Percentiles rank a stretch among this genome's conserved stretches.
phyloP scores from a whole-genome alignment of 371 early-diverging fungal genomes.

The Umbelopsis sp. region DNA sequence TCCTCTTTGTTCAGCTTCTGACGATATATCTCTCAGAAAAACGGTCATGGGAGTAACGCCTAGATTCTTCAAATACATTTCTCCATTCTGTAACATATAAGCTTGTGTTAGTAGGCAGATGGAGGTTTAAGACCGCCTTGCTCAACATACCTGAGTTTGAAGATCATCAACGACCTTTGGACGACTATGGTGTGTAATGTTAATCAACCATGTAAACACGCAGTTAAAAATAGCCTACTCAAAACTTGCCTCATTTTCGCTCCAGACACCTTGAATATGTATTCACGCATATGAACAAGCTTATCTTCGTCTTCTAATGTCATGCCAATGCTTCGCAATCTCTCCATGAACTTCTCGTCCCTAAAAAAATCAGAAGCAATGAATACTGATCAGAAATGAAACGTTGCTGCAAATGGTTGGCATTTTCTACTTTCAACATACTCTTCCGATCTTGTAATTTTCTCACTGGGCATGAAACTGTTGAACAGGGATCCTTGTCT shows the following conservation, averaged over 20 bases:
- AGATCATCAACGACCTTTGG: conserved; percentile 33
- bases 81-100: conserved; percentile 36
- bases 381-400: too few species aligned
- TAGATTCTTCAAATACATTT: conserved; percentile 59
- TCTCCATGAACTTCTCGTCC: conserved; percentile 58
- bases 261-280: conserved; percentile 73
- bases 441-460: conserved; percentile 52
- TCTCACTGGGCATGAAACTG: conserved; percentile 25
- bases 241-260: conserved; percentile 50
- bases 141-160: conserved; percentile 25
- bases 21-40: conserved; percentile 60
- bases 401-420: too few species aligned
- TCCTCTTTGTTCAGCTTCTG: conserved; percentile 20
- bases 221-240: background rate
- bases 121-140: too few species aligned
- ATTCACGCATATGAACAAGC: conserved; percentile 74
- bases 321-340: conserved; percentile 76
- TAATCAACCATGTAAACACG: too few species aligned
- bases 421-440: conserved; percentile 25
- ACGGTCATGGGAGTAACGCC: conserved; percentile 76
- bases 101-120: conserved; percentile 1
- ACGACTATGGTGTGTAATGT: conserved; percentile 25
- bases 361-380: conserved; percentile 28
- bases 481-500: conserved; percentile 34
- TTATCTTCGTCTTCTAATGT: conserved; percentile 77